These are phyloP conservation scores for Ceratocystis eucalypticola DNA, from an alignment of 2,329 filamentous ascomycete species.

Conservation along the genomic window DNA sequence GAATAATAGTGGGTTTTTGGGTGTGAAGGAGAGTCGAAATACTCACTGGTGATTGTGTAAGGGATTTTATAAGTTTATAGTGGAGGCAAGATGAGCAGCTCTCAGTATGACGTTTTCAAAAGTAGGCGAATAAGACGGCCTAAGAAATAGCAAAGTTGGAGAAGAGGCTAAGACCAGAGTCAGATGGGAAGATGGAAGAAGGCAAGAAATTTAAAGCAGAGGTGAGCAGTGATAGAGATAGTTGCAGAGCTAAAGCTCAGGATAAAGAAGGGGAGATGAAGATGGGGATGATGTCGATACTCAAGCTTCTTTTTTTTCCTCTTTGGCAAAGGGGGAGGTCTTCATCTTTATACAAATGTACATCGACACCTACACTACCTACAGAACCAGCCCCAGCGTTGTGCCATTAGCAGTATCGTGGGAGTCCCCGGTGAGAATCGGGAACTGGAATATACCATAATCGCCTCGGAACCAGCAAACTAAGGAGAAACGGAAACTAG, in stretches of 20 bases:
- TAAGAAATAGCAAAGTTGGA: slow-evolving; percentile 3
- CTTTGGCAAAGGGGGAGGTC: slow-evolving; percentile 2
- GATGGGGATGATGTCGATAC: slow-evolving; percentile 9
- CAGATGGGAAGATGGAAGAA: background rate
- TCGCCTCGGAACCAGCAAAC: slow-evolving; percentile 7
- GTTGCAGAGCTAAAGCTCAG: background rate
- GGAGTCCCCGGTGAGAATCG: slow-evolving; percentile 4
- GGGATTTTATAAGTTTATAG: background rate
- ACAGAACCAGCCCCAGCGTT: background rate
- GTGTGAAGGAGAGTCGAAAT: background rate
- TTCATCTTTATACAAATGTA: slow-evolving; percentile 17
- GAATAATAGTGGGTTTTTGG: background rate
- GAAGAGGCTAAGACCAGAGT: background rate
- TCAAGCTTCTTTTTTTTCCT: slow-evolving; percentile 2
- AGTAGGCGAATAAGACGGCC: slow-evolving; percentile 1
- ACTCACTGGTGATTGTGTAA: background rate
- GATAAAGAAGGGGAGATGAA: background rate
- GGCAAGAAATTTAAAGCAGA: slow-evolving; percentile 2
- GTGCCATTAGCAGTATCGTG: slow-evolving; percentile 6
- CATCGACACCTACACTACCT: background rate
- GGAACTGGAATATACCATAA: slow-evolving; percentile 1
- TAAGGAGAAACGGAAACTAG: slow-evolving; percentile 8
- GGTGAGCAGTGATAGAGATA: background rate
- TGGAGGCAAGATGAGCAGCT: background rate
- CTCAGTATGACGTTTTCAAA: background rate